Evolutionary conservation across 345 rosid species (phyloP).

Genomic region (Eucalyptus fibrosa): DNA sequence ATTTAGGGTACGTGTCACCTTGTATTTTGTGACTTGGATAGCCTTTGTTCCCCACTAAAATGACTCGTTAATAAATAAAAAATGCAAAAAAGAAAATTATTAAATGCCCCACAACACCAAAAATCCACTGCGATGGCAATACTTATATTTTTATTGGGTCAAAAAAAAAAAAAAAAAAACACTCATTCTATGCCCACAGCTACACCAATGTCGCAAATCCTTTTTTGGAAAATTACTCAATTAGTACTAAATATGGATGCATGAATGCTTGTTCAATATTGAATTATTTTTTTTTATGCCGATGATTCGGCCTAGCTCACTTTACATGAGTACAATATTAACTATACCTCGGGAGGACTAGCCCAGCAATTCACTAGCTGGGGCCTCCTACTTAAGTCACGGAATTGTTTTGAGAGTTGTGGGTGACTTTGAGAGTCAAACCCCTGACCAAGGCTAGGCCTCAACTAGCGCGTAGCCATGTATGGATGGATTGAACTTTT

Average conservation of each 20-base stretch:
- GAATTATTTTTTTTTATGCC: no score
- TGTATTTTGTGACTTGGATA: neutral
- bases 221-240: no score
- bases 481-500: no score
- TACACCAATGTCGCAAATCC: no score
- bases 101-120: neutral
- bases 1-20: neutral
- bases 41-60: neutral
- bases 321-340: rapidly evolving
- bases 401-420: no score
- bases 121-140: neutral
- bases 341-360: no score
- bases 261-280: no score
- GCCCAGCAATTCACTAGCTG: rapidly evolving
- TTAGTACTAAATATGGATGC: no score
- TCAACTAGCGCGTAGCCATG: rapidly evolving
- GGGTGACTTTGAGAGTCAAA: no score
- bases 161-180: neutral
- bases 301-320: no score
- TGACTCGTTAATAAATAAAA: neutral
- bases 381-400: no score
- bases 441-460: rapidly evolving
- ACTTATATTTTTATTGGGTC: neutral
- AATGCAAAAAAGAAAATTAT: no score
- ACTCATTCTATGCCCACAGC: neutral